A percentile compares a stretch with the other conserved stretches of the same genome.
phyloP scores from a whole-genome alignment of 352 stramenopile genomes.

The Phytopythium cucurbitacearum region DNA sequence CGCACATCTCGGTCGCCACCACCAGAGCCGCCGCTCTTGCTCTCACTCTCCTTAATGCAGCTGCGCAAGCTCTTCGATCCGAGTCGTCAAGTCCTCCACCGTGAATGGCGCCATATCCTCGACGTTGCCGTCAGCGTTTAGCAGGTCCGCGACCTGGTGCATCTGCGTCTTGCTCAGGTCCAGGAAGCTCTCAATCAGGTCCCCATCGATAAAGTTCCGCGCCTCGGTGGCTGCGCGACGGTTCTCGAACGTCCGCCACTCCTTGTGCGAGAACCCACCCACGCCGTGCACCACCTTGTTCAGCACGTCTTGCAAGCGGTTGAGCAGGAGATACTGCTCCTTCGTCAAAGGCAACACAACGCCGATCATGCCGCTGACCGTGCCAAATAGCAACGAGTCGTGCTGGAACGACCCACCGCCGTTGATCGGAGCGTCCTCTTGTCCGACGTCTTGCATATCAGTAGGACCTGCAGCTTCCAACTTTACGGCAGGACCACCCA shows the following conservation, averaged over 20 bases:
- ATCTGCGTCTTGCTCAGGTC: slow-evolving; percentile 91
- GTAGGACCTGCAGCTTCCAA: slow-evolving; percentile 3
- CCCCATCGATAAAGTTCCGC: slow-evolving; percentile 95
- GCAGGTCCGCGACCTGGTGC: slow-evolving; percentile 85
- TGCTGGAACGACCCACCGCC: not conserved
- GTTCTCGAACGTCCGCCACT: slow-evolving; percentile 92
- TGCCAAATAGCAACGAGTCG: slow-evolving; percentile 90
- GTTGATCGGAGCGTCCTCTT: slow-evolving; percentile 1
- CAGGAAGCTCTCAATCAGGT: slow-evolving; percentile 94
- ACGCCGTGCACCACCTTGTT: slow-evolving; percentile 88
- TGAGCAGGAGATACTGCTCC: slow-evolving; percentile 89
- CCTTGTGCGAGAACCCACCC: slow-evolving; percentile 90
- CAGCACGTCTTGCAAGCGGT: slow-evolving; percentile 87
- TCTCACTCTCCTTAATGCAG: slow-evolving; percentile 39
- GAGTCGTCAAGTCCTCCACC: slow-evolving; percentile 59
- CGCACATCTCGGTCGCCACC: no score
- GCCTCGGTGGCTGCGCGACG: slow-evolving; percentile 78
- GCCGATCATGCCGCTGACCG: slow-evolving; percentile 95
- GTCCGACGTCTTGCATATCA: slow-evolving; percentile 53
- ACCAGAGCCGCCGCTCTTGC: not conserved
- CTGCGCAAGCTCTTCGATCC: slow-evolving; percentile 76
- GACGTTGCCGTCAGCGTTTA: slow-evolving; percentile 88
- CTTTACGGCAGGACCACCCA: not conserved
- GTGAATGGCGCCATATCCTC: slow-evolving; percentile 58
- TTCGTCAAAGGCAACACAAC: slow-evolving; percentile 91